A percentile compares a stretch with the other conserved stretches of the same genome.
Evolutionary conservation across 2,329 filamentous ascomycete genomes (phyloP).

Genomic region (Cladosporium sp.): DNA sequence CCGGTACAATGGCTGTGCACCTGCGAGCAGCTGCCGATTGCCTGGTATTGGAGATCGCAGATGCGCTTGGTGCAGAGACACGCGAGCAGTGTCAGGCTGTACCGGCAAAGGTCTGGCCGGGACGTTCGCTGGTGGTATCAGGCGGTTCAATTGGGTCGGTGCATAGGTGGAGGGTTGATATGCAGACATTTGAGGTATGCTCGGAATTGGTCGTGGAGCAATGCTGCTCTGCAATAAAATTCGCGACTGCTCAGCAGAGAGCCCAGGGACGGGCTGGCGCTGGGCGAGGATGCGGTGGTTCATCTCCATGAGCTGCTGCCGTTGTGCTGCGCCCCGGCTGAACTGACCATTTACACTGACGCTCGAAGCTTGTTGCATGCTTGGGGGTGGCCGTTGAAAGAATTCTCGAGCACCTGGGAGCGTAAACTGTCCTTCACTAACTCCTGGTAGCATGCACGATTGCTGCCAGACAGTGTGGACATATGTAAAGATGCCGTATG

Average conservation of each 20-base stretch:
- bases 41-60: slow-evolving; percentile 54
- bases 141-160: background rate
- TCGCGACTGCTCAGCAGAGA: background rate
- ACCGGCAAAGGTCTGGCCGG: slow-evolving; percentile 39
- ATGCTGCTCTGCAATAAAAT: background rate
- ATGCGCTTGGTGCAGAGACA: slow-evolving; percentile 60
- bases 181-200: background rate
- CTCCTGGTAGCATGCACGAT: background rate
- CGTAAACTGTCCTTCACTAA: background rate
- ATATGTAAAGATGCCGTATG: slow-evolving; percentile 18
- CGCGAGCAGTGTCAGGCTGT: slow-evolving; percentile 46
- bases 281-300: background rate
- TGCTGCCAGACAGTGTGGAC: slow-evolving; percentile 16
- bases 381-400: slow-evolving; percentile 3
- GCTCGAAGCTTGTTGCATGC: background rate
- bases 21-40: slow-evolving; percentile 7
- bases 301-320: background rate
- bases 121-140: slow-evolving; percentile 24
- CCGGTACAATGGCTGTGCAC: slow-evolving; percentile 52
- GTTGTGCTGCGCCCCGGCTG: background rate
- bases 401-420: background rate
- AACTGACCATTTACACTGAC: background rate
- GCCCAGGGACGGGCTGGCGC: background rate
- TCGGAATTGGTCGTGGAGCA: background rate
- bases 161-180: background rate